These are phyloP conservation scores for Pilatotrama ljubarskyi DNA, from an alignment of 768 basidiomycete genomes.

Conservation along the genomic window DNA sequence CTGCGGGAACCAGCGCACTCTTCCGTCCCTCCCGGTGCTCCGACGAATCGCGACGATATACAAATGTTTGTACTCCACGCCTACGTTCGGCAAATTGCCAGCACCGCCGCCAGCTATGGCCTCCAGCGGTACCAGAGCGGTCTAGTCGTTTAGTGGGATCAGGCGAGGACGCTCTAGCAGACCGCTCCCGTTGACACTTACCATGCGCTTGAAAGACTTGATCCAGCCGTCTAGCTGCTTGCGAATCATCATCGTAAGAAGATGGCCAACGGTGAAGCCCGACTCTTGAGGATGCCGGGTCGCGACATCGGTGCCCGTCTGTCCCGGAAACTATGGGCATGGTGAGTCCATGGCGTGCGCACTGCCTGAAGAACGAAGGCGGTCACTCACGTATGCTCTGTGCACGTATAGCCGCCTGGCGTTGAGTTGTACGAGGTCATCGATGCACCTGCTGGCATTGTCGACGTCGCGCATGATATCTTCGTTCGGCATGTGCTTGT, in stretches of 20 bases:
- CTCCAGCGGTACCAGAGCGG: not conserved
- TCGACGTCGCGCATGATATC: not conserved
- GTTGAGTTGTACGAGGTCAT: not conserved
- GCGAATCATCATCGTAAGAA: not conserved
- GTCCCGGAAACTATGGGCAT: not conserved
- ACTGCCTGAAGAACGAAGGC: too few species aligned
- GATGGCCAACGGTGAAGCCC: not conserved
- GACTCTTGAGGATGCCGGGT: not conserved
- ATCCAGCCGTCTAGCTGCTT: slow-evolving; percentile 3
- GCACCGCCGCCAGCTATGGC: not conserved
- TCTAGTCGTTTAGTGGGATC: not conserved
- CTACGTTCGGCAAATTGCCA: not conserved
- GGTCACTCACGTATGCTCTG: not conserved
- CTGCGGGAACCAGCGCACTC: not conserved
- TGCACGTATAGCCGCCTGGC: not conserved
- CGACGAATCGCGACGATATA: not conserved
- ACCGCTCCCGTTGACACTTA: not conserved
- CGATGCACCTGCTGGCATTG: not conserved
- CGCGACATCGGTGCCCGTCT: not conserved
- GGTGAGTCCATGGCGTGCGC: too few species aligned
- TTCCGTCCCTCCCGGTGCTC: not conserved
- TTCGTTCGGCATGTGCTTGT: not conserved
- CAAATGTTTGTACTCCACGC: not conserved
- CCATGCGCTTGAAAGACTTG: not conserved
- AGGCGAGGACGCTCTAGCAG: not conserved